Evolutionary conservation across 148 eudicot species (phyloP), one percentile per base, ranked within the genome.

Genomic region (Nepenthes gracilis): DNA sequence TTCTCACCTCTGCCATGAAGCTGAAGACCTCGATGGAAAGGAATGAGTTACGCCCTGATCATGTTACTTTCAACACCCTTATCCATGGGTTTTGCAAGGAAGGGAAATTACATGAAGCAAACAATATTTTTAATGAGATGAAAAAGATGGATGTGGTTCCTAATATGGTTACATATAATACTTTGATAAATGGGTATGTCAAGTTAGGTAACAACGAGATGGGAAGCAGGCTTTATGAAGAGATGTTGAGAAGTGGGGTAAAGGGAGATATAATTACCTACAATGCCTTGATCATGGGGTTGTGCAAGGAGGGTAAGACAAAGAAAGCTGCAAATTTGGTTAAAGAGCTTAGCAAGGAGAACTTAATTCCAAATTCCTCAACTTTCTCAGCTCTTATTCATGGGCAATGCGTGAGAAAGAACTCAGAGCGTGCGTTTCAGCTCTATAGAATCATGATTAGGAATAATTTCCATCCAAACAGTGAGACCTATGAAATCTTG

Each of bases 291-390:
- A 81, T 89, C 50, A 65, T 74, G 74, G 93, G 82, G 36, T 71
- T 85, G 12, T 89, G 93, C 72, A 89, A 89, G 65, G 77, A 72
- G 47, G 93, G 93, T 47, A 89, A 81, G 80, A 85, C 87, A 14
- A 89, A 74, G 71, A 83, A 80, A 67, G 96, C 96, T 50, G 96
- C 93, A 32, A 72, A 70, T 64, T 37, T 83, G 73, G 85, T 85
- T 54, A 83, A 78, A 74, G 83, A 79, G 50, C 80, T 87, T 55
- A 86, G 79, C 68, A 81, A 63, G 68, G 73, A 73, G 48, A 81
- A 81, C 37, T 68, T 83, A 32, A 73, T 70, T 9, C 89, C 86
- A 6, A 87, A 91, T 65, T 71, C 90, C 35, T 83, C 95, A 14
- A 91, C 93, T 36, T 91, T 76, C 63, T 72, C 93, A 45, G 93